Percentiles rank a stretch among this genome's conserved stretches.
phyloP scores from a whole-genome alignment of 2,329 filamentous ascomycete genomes.

The Phaeoacremonium minimum region DNA sequence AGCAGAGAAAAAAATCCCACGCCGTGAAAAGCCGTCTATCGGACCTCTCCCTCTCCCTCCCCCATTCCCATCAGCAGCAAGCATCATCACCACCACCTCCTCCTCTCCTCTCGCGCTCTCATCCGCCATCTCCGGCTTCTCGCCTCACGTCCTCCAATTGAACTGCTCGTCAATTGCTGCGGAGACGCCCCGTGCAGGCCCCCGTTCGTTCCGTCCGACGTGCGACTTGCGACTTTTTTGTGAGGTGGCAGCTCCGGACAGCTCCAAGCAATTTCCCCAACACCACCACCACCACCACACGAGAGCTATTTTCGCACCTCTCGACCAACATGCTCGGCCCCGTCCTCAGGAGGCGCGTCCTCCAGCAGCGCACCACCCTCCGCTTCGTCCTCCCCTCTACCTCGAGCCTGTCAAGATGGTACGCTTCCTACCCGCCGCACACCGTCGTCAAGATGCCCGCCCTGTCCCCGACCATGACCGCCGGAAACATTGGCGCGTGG shows the following conservation, averaged over 20 bases:
- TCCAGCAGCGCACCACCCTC: conserved; percentile 46
- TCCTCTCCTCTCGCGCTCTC: conserved; percentile 13
- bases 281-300: conserved; percentile 16
- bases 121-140: conserved; percentile 2
- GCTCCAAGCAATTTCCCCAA: conserved; percentile 6
- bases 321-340: conserved; percentile 54
- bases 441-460: conserved; percentile 97
- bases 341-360: conserved; percentile 58
- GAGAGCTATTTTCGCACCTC: conserved; percentile 16
- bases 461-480: conserved; percentile 94
- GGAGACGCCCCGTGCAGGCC: too few relatives aligned
- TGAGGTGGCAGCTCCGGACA: background rate
- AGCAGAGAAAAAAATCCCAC: conserved; percentile 9
- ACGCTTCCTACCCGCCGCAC: conserved; percentile 88
- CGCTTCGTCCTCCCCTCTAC: conserved; percentile 47
- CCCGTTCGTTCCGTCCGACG: too few relatives aligned
- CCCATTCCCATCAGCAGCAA: conserved; percentile 6
- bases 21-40: conserved; percentile 8
- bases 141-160: conserved; percentile 1
- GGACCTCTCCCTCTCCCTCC: conserved; percentile 6
- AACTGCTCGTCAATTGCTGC: background rate
- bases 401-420: conserved; percentile 56
- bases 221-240: too few relatives aligned
- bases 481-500: conserved; percentile 95
- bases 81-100: conserved; percentile 1